Evolutionary conservation across 805 yeast genomes (phyloP), one percentile per base, ranked within the genome.

Genomic region (Candida maesae): DNA sequence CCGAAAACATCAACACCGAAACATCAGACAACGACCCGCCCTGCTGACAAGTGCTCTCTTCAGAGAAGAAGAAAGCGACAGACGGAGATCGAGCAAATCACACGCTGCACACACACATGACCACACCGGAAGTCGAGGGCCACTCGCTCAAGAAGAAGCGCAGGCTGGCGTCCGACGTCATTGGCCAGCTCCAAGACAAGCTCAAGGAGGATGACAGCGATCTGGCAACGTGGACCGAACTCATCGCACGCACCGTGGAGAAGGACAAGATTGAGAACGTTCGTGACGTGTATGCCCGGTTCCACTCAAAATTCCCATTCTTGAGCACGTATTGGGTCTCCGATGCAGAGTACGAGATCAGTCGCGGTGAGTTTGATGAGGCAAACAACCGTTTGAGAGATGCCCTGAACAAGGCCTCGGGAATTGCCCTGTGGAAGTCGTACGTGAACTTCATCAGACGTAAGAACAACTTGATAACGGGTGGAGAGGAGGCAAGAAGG

Each of bases 371-470:
- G 49, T 78, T 78, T 55, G 70, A 74, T 26, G 67, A 65, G 36
- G 93, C 81, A 14, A 95, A 85, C 55, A 67, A 69, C 33, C 60
- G 87, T 16, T 83, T 88, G 52, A 69, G 77, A 7, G 68, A 80
- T 38, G 78, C 87, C 55, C 69, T 90, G 32, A 72, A 80, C 2
- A 68, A 70, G 24, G 73, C 81, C 15, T 77, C 74, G 38, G 79
- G 83, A 51, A 79, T 88, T 20, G 73, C 74, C 18, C 63, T 91
- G 19, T 91, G 95, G 82, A 70, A 78, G 40, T 64, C 75, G n/a
- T 91, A 91, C 60, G 73, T 93, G 21, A 76, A 74, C 34, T 87
- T 85, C 59, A 87, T 90, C 21, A 78, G 90, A 41, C 70, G 87
- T 35, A 69, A 70, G 39, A 72, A 74, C 41, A 79, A 84, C 53